phyloP scores from a whole-genome alignment of 1,284 basidiomycete genomes.

The Ceratobasidium papillatum region DNA sequence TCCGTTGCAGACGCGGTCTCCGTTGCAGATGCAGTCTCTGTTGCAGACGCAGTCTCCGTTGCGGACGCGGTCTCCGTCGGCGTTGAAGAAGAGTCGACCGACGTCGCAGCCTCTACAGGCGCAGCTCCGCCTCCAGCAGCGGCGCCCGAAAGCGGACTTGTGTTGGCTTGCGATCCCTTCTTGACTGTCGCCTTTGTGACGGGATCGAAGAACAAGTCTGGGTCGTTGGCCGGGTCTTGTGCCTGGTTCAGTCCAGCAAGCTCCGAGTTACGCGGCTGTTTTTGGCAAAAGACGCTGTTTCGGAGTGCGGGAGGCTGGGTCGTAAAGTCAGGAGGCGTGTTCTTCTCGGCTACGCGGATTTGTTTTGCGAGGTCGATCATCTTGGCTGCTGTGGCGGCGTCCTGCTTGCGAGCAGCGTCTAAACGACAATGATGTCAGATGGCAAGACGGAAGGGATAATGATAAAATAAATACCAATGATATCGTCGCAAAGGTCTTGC shows the following conservation, averaged over 20 bases:
- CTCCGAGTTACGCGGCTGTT: slow-evolving; percentile 60
- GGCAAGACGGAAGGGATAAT: neutral
- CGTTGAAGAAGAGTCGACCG: slow-evolving; percentile 44
- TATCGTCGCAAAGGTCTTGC: slow-evolving; percentile 67
- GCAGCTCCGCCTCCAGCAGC: neutral
- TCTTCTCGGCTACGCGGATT: slow-evolving; percentile 69
- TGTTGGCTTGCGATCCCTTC: slow-evolving; percentile 51
- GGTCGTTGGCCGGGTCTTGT: slow-evolving; percentile 50
- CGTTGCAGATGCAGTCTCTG: slow-evolving; percentile 5
- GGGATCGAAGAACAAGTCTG: slow-evolving; percentile 50
- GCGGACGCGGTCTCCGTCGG: slow-evolving; percentile 41
- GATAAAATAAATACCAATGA: slow-evolving; percentile 59
- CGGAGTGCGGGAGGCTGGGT: slow-evolving; percentile 58
- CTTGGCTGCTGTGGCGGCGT: slow-evolving; percentile 42
- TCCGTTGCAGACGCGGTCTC: neutral
- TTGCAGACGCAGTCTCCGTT: neutral
- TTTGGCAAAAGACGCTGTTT: slow-evolving; percentile 62
- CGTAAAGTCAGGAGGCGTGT: slow-evolving; percentile 68
- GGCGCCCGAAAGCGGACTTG: slow-evolving; percentile 55
- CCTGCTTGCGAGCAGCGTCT: slow-evolving; percentile 57
- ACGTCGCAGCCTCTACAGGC: slow-evolving; percentile 45
- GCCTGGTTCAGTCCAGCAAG: slow-evolving; percentile 66
- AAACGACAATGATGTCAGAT: slow-evolving; percentile 3
- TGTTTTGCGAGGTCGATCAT: slow-evolving; percentile 60
- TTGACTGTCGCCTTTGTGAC: slow-evolving; percentile 49